A percentile compares a stretch with the other conserved stretches of the same genome.
Evolutionary conservation across 371 early-diverging fungal genomes (phyloP).

Genomic region (Homolaphlyctis polyrhiza): DNA sequence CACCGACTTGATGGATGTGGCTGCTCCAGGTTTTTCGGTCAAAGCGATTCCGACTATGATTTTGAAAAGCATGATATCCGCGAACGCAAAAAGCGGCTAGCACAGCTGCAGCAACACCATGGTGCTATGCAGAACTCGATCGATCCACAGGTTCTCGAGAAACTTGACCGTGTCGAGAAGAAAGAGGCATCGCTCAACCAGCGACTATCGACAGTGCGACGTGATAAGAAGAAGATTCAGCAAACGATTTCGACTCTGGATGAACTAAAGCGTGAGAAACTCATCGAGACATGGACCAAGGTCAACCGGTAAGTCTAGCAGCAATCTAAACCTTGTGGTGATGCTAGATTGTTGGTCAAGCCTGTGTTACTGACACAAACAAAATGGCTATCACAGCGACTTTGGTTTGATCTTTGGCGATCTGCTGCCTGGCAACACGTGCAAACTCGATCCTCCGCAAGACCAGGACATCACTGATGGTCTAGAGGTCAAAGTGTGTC

Average conservation of each 20-base stretch:
- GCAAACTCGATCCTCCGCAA: slow-evolving; percentile 80
- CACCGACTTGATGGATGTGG: background rate
- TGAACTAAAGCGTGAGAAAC: slow-evolving; percentile 81
- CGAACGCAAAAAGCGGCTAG: slow-evolving; percentile 65
- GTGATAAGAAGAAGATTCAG: slow-evolving; percentile 93
- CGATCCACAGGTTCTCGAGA: slow-evolving; percentile 91
- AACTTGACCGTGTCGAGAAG: slow-evolving; percentile 90
- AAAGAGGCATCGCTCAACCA: slow-evolving; percentile 76
- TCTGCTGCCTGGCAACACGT: slow-evolving; percentile 85
- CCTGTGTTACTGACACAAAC: slow-evolving; percentile 5
- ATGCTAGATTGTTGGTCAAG: slow-evolving; percentile 4
- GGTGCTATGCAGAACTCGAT: slow-evolving; percentile 79
- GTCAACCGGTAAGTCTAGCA: slow-evolving; percentile 67
- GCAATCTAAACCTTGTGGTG: background rate
- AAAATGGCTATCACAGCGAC: slow-evolving; percentile 56
- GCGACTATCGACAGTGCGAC: slow-evolving; percentile 82
- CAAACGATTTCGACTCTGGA: slow-evolving; percentile 87
- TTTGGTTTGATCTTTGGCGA: slow-evolving; percentile 96
- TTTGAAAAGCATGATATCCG: slow-evolving; percentile 64
- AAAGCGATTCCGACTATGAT: slow-evolving; percentile 73
- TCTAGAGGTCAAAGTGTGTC: slow-evolving; percentile 90
- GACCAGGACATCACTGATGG: slow-evolving; percentile 80
- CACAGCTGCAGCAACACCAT: slow-evolving; percentile 66
- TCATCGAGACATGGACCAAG: slow-evolving; percentile 83
- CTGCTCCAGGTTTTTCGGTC: slow-evolving; percentile 63